Conservation (phyloP, 225 moss, liverwort and hornwort species). For the Physcomitrellopsis africana region DNA sequence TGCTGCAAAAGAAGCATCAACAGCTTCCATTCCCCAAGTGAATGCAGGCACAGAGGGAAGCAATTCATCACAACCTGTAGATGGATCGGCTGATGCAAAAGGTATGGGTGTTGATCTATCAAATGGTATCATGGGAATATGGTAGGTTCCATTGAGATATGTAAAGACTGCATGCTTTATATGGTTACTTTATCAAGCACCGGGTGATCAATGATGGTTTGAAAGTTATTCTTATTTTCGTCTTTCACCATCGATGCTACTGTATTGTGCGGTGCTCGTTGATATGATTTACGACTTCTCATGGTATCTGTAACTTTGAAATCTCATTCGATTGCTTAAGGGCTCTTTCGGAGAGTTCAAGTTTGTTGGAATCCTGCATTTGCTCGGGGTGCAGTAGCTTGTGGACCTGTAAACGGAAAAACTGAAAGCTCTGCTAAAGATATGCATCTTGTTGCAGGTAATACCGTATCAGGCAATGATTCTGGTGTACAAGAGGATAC, state of each 20-base stretch:
- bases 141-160: slow-evolving; percentile 1
- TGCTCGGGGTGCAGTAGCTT: background rate
- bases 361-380: background rate
- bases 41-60: slow-evolving; percentile 39
- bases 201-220: background rate
- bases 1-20: slow-evolving; percentile 40
- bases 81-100: slow-evolving; percentile 39
- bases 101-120: slow-evolving; percentile 54
- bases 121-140: slow-evolving; percentile 31
- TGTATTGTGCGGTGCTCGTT: background rate
- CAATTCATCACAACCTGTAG: slow-evolving; percentile 33
- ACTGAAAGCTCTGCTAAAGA: slow-evolving; percentile 5
- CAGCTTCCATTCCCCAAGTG: slow-evolving; percentile 44
- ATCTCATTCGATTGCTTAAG: background rate
- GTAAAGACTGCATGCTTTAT: background rate
- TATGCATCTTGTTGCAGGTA: slow-evolving; percentile 37
- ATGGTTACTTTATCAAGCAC: background rate
- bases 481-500: slow-evolving; percentile 32
- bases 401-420: background rate
- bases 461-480: slow-evolving; percentile 20
- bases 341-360: background rate
- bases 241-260: background rate
- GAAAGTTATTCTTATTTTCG: background rate
- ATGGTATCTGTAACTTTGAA: background rate
- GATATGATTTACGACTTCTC: background rate